Evolutionary conservation across 208 protist species (phyloP).

Genomic region (Sergeia podlipaevii): DNA sequence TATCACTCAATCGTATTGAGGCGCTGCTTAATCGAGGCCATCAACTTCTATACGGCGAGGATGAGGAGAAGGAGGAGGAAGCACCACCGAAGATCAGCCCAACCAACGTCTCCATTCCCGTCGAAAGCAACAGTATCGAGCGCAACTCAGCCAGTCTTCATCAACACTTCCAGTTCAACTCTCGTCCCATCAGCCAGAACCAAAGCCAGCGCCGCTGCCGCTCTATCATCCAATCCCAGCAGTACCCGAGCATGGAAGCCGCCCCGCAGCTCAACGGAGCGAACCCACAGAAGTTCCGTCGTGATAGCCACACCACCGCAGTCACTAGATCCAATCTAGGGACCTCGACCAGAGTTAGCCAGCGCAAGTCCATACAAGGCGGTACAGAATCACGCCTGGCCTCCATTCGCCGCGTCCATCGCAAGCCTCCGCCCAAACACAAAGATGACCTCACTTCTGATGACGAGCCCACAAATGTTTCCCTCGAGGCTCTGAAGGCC

Average conservation of each 20-base stretch:
- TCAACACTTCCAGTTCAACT: too few species aligned
- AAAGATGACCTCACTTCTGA: conserved; percentile 39
- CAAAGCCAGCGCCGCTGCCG: too few species aligned
- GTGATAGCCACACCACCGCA: not conserved
- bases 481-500: conserved; percentile 37
- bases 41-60: conserved; percentile 47
- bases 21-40: conserved; percentile 39
- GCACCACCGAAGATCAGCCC: not conserved
- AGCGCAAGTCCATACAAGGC: too few species aligned
- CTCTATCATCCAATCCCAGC: too few species aligned
- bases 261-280: too few species aligned
- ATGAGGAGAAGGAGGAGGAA: not conserved
- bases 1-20: conserved; percentile 57
- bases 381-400: too few species aligned
- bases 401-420: not conserved
- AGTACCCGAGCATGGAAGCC: too few species aligned
- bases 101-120: conserved; percentile 5
- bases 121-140: not conserved
- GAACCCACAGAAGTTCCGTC: too few species aligned
- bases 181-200: too few species aligned
- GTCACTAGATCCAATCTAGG: not conserved
- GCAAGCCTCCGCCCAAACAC: conserved; percentile 17
- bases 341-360: too few species aligned
- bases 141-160: too few species aligned
- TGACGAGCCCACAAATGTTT: conserved; percentile 35